These are phyloP conservation scores for Lasiosphaeria miniovina DNA, from an alignment of 495 filamentous ascomycete species.

Conservation along the genomic window DNA sequence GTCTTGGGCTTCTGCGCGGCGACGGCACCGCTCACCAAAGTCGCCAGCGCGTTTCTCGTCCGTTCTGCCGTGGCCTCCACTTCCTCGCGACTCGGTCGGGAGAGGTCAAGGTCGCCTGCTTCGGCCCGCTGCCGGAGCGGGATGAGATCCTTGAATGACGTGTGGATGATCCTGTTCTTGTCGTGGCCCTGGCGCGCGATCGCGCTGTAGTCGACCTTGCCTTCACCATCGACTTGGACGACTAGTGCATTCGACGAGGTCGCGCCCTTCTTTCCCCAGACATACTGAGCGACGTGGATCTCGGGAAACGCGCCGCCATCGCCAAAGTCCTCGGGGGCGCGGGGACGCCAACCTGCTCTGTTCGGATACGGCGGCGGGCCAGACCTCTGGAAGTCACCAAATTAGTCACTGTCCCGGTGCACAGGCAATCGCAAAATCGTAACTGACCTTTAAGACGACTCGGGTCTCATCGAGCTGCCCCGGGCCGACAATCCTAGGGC, in stretches of 20 bases:
- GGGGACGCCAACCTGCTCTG: conserved; percentile 82
- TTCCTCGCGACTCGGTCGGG: conserved; percentile 80
- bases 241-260: conserved; percentile 82
- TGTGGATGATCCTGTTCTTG: conserved; percentile 81
- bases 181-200: conserved; percentile 89
- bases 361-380: conserved; percentile 87
- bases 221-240: conserved; percentile 84
- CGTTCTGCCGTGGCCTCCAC: conserved; percentile 77
- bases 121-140: conserved; percentile 90
- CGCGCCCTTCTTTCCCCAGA: conserved; percentile 78
- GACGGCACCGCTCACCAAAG: conserved; percentile 79
- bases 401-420: conserved; percentile 17
- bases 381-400: conserved; percentile 51
- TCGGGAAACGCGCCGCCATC: conserved; percentile 97
- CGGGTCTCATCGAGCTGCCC: conserved; percentile 80
- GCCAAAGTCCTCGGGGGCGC: conserved; percentile 83
- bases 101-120: conserved; percentile 88
- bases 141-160: conserved; percentile 95
- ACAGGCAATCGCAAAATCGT: not conserved
- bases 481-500: conserved; percentile 73
- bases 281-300: conserved; percentile 90
- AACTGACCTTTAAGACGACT: conserved; percentile 71
- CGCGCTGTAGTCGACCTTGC: conserved; percentile 94
- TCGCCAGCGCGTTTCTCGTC: conserved; percentile 80
- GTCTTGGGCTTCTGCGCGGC: conserved; percentile 95